Base-by-base conservation (phyloP, 192 early-diverging fungal genomes). In the Backusella psychrophila region DNA sequence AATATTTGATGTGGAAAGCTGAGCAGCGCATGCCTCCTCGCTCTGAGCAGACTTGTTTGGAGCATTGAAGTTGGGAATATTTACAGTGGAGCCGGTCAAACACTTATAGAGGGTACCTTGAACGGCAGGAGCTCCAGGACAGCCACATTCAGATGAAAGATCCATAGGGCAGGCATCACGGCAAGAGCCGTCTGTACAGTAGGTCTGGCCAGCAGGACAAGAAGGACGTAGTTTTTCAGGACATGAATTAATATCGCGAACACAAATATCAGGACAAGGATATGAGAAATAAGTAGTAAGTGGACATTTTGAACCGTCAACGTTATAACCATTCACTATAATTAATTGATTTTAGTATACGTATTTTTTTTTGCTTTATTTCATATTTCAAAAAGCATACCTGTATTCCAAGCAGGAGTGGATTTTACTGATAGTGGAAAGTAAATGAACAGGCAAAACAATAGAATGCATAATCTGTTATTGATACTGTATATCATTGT, bases 151-250 rank as follows among this genome's bases (percentile, higher is more conserved):
- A 72, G 77, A 84, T 63, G 56, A 66, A 49, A 81, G 71, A 15
- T 66, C 53, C n/a, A 52, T 31, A n/a, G 80, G 75, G 56, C 89
- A 87, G 2, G 67, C 34, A 29, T 68, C 78, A 76, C 74, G 78
- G 67, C 89, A 90, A 11, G 73, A 33, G 15, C 89, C 87, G 66
- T 90, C 89, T 4, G 80, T 76, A 70, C 89, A 90, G 36, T 84
- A 81, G 7, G 74, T 46, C 69, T 84, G 74, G 29, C 86, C 86
- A 59, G 46, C 23, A 44, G 84, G 77, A 74, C 87, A 90, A 34
- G 70, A 69, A 14, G 82, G 82, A 26, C 71, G 72, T 15, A 77
- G 19, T 6, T 31, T 56, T 29, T 63, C 36, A 26, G 87, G 87
- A 38, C 87, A 90, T 67, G 82, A 71, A 6, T 39, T 26, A 3